Conservation (phyloP, 306 rosid genomes). For the Glycine tomentella region DNA sequence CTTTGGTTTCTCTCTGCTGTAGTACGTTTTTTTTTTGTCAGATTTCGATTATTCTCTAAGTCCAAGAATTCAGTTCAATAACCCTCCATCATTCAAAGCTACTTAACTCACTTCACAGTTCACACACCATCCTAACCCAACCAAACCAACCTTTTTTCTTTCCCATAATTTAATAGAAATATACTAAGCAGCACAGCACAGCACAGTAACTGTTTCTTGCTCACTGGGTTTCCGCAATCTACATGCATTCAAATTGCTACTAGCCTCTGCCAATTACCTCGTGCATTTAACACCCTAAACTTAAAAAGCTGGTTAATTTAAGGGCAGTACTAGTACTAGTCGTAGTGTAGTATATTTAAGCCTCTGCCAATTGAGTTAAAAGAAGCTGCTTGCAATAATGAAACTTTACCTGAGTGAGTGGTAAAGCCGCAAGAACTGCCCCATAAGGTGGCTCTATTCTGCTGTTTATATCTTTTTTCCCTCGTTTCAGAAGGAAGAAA, state of each 20-base stretch:
- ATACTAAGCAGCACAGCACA: not conserved
- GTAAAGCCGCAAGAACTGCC: constrained; percentile 34
- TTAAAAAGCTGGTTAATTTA: not conserved
- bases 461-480: no score
- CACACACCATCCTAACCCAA: no score
- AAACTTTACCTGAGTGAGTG: not conserved
- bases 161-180: not conserved
- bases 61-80: constrained; percentile 16
- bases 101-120: no score
- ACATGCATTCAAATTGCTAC: constrained; percentile 22
- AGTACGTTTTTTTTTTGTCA: constrained; percentile 40
- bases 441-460: constrained; percentile 35
- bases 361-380: not conserved
- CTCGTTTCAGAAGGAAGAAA: not conserved
- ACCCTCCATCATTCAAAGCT: not conserved
- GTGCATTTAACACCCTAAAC: constrained; percentile 6
- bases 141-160: not conserved
- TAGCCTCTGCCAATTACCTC: constrained; percentile 22
- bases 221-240: constrained; percentile 27
- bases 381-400: not conserved
- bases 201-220: constrained; percentile 36
- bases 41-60: constrained; percentile 38
- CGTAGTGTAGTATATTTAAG: not conserved
- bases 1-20: not conserved
- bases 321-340: not conserved